Percentiles rank a stretch among this genome's conserved stretches.
Evolutionary conservation across 2,329 filamentous ascomycete genomes (phyloP).

Genomic region (Alternaria burnsii): DNA sequence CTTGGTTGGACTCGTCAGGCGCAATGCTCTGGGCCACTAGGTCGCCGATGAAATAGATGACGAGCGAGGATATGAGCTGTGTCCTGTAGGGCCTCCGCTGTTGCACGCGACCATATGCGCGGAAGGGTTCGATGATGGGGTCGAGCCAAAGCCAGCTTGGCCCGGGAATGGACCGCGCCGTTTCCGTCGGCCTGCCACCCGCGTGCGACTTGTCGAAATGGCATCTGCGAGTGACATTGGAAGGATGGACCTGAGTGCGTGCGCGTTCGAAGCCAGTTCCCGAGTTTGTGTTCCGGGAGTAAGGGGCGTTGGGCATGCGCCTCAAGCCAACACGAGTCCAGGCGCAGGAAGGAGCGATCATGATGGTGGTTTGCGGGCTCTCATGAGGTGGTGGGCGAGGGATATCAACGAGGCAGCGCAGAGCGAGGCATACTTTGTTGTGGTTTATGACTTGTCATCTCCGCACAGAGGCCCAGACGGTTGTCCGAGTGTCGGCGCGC

Average conservation of each 20-base stretch:
- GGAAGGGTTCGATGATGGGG: constrained; percentile 56
- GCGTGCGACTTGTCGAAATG: constrained; percentile 32
- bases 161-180: constrained; percentile 51
- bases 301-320: constrained; percentile 30
- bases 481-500: constrained; percentile 32
- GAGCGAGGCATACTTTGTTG: constrained; percentile 23
- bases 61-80: constrained; percentile 76
- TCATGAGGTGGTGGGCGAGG: constrained; percentile 14
- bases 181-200: constrained; percentile 27
- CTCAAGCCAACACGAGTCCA: constrained; percentile 33
- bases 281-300: constrained; percentile 14
- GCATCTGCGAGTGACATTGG: constrained; percentile 21
- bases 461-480: constrained; percentile 21
- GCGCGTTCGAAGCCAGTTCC: constrained; percentile 16
- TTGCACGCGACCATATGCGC: constrained; percentile 74
- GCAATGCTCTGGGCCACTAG: constrained; percentile 76
- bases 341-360: constrained; percentile 43
- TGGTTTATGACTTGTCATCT: constrained; percentile 25
- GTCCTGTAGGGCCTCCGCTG: constrained; percentile 77
- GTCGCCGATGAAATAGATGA: constrained; percentile 83
- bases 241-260: constrained; percentile 20
- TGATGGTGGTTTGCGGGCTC: constrained; percentile 28
- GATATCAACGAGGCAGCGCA: constrained; percentile 5
- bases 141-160: constrained; percentile 58
- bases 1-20: constrained; percentile 18